Conservation (phyloP, 306 rosid genomes). For the Luffa aegyptiaca region DNA sequence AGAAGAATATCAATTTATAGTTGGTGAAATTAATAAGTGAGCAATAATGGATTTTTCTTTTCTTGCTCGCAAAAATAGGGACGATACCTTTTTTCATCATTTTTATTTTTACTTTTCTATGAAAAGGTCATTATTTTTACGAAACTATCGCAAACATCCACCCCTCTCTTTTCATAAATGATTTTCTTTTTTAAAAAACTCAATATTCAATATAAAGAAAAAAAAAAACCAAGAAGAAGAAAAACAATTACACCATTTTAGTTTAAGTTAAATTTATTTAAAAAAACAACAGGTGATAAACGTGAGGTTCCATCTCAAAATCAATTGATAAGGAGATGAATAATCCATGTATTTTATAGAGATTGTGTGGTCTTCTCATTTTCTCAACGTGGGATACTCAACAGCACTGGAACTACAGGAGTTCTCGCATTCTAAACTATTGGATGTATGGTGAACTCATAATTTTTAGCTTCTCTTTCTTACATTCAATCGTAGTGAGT, state of each 20-base stretch:
- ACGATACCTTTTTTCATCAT: neutral
- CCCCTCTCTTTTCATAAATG: neutral
- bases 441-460: too few species aligned
- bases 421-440: too few species aligned
- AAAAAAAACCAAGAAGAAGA: too few species aligned
- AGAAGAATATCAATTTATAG: neutral
- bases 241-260: neutral
- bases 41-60: neutral
- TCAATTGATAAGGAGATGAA: too few species aligned
- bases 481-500: too few species aligned
- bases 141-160: neutral
- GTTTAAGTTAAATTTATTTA: neutral
- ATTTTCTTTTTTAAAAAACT: neutral
- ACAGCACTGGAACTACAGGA: too few species aligned
- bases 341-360: too few species aligned
- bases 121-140: neutral
- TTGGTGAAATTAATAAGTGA: neutral
- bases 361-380: too few species aligned
- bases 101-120: neutral
- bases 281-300: too few species aligned
- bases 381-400: too few species aligned
- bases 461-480: too few species aligned
- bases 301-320: too few species aligned
- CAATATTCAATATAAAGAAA: neutral
- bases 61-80: neutral